Evolutionary conservation across 768 basidiomycete species (phyloP).

Genomic region (Rhizopogon sp.): DNA sequence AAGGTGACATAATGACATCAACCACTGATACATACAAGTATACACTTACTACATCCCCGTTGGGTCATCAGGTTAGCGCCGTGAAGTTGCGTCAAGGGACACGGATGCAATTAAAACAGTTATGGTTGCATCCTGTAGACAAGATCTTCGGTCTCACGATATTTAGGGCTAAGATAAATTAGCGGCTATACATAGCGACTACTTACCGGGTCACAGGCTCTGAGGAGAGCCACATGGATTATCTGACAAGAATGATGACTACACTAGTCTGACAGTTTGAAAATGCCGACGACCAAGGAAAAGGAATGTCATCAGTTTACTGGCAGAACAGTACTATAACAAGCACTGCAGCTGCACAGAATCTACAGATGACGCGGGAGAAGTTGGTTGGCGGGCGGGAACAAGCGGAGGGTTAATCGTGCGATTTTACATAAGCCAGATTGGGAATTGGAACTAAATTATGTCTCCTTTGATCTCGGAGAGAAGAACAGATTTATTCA

Average conservation of each 20-base stretch:
- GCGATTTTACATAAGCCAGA: not conserved
- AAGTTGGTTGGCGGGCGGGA: not conserved
- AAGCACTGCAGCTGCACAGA: not conserved
- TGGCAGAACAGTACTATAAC: too few relatives aligned
- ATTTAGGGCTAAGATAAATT: not conserved
- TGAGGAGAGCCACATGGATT: not conserved
- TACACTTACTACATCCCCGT: too few relatives aligned
- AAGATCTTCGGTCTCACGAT: not conserved
- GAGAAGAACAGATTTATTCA: slow-evolving; percentile 2
- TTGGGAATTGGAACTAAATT: not conserved
- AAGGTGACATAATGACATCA: too few relatives aligned
- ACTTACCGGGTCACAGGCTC: not conserved
- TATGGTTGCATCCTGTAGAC: not conserved
- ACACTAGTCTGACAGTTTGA: not conserved
- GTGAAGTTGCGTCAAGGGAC: not conserved
- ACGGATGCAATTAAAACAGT: not conserved
- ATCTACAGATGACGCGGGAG: not conserved
- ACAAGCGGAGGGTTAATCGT: not conserved
- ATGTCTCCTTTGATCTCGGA: slow-evolving; percentile 19
- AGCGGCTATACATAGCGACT: not conserved
- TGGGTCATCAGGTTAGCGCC: too few relatives aligned
- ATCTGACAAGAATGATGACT: not conserved
- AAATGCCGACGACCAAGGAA: not conserved
- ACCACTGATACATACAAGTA: too few relatives aligned
- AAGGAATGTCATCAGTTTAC: too few relatives aligned